These are phyloP conservation scores for Aspergillus sp. DNA, from an alignment of 2,329 filamentous ascomycete genomes.

Conservation along the genomic window DNA sequence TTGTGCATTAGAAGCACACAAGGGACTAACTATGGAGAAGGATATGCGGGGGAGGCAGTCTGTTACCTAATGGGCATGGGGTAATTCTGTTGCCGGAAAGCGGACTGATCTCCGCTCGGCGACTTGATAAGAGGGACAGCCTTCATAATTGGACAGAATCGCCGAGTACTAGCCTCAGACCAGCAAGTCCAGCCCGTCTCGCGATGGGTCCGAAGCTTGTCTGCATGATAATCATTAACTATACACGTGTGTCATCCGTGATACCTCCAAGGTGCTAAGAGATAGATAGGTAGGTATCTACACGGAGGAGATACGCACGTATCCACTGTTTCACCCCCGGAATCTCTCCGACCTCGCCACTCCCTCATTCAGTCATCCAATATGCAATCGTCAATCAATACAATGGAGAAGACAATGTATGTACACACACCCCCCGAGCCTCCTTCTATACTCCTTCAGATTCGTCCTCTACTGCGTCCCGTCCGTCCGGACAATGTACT, in stretches of 20 bases:
- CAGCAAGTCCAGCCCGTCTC: neutral
- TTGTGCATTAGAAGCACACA: neutral
- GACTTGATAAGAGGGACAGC: neutral
- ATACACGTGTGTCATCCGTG: too few species aligned
- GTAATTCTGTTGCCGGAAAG: slow-evolving; percentile 12
- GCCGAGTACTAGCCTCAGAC: neutral
- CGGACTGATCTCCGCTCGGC: neutral
- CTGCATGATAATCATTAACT: neutral
- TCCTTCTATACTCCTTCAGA: neutral
- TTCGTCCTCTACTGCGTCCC: slow-evolving; percentile 14
- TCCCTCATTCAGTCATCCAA: too few species aligned
- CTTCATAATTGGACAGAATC: neutral
- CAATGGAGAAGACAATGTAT: neutral
- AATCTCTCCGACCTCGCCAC: neutral
- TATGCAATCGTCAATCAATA: neutral
- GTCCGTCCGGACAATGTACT: slow-evolving; percentile 39
- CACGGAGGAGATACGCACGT: too few species aligned
- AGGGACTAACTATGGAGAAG: neutral
- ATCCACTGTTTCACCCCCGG: neutral
- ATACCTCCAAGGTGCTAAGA: too few species aligned
- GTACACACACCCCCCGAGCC: neutral
- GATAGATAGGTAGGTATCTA: too few species aligned
- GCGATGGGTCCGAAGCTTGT: neutral
- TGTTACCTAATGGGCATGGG: slow-evolving; percentile 27
- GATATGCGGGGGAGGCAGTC: slow-evolving; percentile 1